Evolutionary conservation across 225 moss, liverwort and hornwort genomes (phyloP), one percentile per base, ranked within the genome.

Genomic region (Climacium dendroides): DNA sequence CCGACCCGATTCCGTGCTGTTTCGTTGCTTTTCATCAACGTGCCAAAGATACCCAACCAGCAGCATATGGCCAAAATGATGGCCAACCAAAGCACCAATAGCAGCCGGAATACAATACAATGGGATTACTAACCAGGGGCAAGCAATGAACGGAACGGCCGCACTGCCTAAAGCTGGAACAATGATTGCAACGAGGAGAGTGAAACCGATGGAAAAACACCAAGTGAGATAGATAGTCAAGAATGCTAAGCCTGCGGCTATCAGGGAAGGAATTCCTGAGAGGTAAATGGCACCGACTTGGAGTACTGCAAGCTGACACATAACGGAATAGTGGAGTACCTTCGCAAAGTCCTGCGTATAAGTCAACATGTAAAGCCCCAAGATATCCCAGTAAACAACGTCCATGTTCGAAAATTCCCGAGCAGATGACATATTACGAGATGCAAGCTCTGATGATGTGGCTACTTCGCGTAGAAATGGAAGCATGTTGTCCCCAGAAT

Each of bases 401-500:
- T 91, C 94, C 97, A 99, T 97, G 77, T 94, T 95, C 29, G 91
- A 92, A 61, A 91, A 93, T 54, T 86, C 92, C 43, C 90, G 92
- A 52, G 94, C 60, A 54, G 86, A 88, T 73, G 95, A 92, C 85
- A 86, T 82, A 55, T 90, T 95, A 48, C 82, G 89, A 67, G 94
- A 92, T 63, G 87, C 91, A 63, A 99, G 87, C 45, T 98, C 95
- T 48, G 94, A 89, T 19, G 95, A 95, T 29, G 87, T 73, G 72
- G 93, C 92, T 5, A 91, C 87, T 89, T 90, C 92, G 35, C 93
- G 90, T 63, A 99, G 55, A 76, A 99, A 94, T 61, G 95, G 95
- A 79, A 97, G 91, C 94, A 99, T 84, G 79, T 99, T 97, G 81
- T 94, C 96, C 55, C 99, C 99, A 80, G 94, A 94, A 81, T 96